Percentiles rank a stretch among this genome's conserved stretches.
Conservation (phyloP, 2,329 filamentous ascomycete genomes). For the Dothistroma pini region DNA sequence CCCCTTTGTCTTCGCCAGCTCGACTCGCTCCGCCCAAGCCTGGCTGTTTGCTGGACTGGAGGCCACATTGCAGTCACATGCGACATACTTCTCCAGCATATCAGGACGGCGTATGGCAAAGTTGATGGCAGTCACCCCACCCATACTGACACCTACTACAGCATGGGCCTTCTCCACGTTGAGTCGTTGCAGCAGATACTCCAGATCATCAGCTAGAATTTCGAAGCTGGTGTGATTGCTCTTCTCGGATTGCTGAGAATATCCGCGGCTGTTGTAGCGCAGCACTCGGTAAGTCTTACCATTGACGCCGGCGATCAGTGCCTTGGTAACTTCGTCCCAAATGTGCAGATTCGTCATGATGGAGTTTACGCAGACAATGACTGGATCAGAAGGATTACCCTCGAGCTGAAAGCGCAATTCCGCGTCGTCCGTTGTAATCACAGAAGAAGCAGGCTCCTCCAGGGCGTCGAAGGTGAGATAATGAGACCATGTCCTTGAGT, state of each 20-base stretch:
- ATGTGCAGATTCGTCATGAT: constrained; percentile 74
- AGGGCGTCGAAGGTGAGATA: constrained; percentile 74
- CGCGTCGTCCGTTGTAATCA: constrained; percentile 66
- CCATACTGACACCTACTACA: constrained; percentile 74
- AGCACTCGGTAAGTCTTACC: constrained; percentile 65
- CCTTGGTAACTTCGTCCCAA: constrained; percentile 70
- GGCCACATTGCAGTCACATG: constrained; percentile 74
- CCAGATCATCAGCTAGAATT: constrained; percentile 65
- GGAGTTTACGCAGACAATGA: constrained; percentile 74
- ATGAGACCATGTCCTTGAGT: constrained; percentile 61
- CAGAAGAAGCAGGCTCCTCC: constrained; percentile 60
- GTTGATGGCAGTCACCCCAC: constrained; percentile 73
- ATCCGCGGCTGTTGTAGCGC: constrained; percentile 73
- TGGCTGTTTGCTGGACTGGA: constrained; percentile 70
- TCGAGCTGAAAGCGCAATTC: constrained; percentile 70
- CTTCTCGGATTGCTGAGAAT: constrained; percentile 43
- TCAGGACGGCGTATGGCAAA: constrained; percentile 64
- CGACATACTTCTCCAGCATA: constrained; percentile 59
- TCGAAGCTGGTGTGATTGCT: constrained; percentile 54
- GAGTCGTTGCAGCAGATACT: constrained; percentile 62
- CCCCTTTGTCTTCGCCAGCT: constrained; percentile 47
- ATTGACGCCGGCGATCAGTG: constrained; percentile 54
- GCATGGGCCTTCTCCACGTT: constrained; percentile 63
- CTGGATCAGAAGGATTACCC: constrained; percentile 65
- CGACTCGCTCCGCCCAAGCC: constrained; percentile 75